These are phyloP conservation scores for Ziziphus jujuba DNA, from an alignment of 306 rosid species.

Conservation along the genomic window DNA sequence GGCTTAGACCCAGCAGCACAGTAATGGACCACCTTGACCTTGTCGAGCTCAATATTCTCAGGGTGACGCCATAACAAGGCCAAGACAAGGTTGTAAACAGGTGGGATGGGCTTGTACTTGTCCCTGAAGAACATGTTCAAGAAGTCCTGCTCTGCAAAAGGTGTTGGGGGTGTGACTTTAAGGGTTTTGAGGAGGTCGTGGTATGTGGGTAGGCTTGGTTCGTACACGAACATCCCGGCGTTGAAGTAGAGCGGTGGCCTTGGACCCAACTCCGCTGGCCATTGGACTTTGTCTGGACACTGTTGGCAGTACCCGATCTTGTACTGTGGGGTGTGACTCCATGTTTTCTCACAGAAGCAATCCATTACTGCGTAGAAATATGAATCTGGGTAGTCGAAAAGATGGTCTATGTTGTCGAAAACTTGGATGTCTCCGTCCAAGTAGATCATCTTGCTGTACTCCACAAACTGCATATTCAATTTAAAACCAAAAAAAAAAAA, in stretches of 20 bases:
- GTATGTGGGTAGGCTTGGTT: constrained; percentile 52
- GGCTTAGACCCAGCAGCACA: constrained; percentile 92
- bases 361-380: constrained; percentile 75
- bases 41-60: constrained; percentile 53
- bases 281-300: constrained; percentile 59
- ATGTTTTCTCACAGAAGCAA: constrained; percentile 72
- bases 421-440: constrained; percentile 83
- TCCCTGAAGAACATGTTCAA: constrained; percentile 65
- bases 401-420: constrained; percentile 60
- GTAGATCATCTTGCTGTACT: constrained; percentile 74
- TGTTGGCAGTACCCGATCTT: constrained; percentile 75
- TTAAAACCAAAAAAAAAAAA: too few species aligned
- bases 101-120: constrained; percentile 59
- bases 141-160: constrained; percentile 88
- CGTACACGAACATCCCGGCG: constrained; percentile 75
- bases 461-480: constrained; percentile 58
- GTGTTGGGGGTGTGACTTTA: constrained; percentile 47
- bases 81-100: constrained; percentile 60
- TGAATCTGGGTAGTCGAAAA: constrained; percentile 54
- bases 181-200: constrained; percentile 46
- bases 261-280: constrained; percentile 58
- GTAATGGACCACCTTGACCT: constrained; percentile 75
- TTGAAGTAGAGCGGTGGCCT: constrained; percentile 81
- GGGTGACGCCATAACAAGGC: constrained; percentile 92
- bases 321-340: constrained; percentile 66